Percentiles rank a stretch among this genome's conserved stretches.
phyloP scores from a whole-genome alignment of 1,284 basidiomycete genomes.

The Anthracocystis setariae region DNA sequence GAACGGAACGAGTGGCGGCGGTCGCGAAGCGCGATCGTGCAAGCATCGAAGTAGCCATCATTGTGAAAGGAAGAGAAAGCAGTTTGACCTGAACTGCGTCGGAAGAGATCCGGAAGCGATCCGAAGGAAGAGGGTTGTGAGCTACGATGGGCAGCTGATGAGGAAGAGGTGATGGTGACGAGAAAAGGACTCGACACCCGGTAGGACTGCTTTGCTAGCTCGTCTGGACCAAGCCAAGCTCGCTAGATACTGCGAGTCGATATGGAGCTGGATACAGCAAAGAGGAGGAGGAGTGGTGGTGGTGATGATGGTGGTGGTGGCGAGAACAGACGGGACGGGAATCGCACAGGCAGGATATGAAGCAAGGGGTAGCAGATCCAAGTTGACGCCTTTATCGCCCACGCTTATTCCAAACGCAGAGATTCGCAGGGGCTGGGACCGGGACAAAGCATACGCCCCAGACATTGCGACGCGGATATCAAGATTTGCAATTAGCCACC shows the following conservation, averaged over 20 bases:
- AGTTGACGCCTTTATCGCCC: background rate
- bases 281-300: background rate
- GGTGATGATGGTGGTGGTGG: constrained; percentile 10
- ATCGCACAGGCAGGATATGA: background rate
- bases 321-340: background rate
- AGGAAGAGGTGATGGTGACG: constrained; percentile 1
- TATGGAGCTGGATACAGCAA: constrained; percentile 1
- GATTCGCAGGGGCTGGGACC: background rate
- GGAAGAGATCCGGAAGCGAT: constrained; percentile 2
- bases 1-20: constrained; percentile 22
- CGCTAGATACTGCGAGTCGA: constrained; percentile 11
- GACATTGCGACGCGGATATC: background rate
- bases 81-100: background rate
- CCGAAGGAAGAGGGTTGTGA: background rate
- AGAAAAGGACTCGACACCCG: constrained; percentile 1
- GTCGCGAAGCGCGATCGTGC: constrained; percentile 37
- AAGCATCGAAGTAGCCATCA: constrained; percentile 37
- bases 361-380: background rate
- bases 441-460: background rate
- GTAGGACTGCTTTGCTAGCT: constrained; percentile 1
- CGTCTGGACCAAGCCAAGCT: constrained; percentile 9
- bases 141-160: background rate
- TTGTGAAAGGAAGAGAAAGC: constrained; percentile 2
- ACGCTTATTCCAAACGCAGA: background rate
- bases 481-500: background rate